Evolutionary conservation across 495 filamentous ascomycete genomes (phyloP).

Genomic region (Aspergillus nidulans): DNA sequence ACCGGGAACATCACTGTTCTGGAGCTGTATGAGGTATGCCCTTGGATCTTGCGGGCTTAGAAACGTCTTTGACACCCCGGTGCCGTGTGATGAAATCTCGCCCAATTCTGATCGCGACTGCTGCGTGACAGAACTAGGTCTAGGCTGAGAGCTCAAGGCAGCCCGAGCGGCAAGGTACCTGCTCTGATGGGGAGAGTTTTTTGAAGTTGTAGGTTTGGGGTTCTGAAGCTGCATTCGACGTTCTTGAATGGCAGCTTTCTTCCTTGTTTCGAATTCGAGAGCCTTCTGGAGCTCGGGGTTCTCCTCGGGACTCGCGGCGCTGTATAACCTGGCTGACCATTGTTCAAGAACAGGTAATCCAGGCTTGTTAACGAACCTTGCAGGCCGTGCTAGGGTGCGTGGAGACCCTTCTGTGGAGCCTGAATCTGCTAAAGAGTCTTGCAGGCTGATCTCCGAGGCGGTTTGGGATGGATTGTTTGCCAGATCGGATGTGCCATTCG

Average conservation of each 20-base stretch:
- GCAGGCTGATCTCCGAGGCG: not conserved
- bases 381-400: not conserved
- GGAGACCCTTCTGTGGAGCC: not conserved
- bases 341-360: constrained; percentile 28
- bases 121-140: not conserved
- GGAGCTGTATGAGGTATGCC: constrained; percentile 33
- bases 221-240: constrained; percentile 18
- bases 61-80: not conserved
- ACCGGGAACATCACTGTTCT: not conserved
- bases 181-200: constrained; percentile 31
- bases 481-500: not conserved
- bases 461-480: not conserved
- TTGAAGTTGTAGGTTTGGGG: not conserved
- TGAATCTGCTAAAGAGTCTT: not conserved
- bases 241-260: constrained; percentile 33
- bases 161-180: constrained; percentile 39
- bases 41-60: constrained; percentile 32
- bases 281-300: constrained; percentile 30
- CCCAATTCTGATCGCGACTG: no score
- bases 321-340: constrained; percentile 36
- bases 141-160: constrained; percentile 20
- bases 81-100: no score
- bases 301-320: constrained; percentile 12
- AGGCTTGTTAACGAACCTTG: not conserved
- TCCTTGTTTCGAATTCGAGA: constrained; percentile 41